Evolutionary conservation across 2,329 filamentous ascomycete species (phyloP), one percentile per base, ranked within the genome.

Genomic region (Aspergillus sp.): DNA sequence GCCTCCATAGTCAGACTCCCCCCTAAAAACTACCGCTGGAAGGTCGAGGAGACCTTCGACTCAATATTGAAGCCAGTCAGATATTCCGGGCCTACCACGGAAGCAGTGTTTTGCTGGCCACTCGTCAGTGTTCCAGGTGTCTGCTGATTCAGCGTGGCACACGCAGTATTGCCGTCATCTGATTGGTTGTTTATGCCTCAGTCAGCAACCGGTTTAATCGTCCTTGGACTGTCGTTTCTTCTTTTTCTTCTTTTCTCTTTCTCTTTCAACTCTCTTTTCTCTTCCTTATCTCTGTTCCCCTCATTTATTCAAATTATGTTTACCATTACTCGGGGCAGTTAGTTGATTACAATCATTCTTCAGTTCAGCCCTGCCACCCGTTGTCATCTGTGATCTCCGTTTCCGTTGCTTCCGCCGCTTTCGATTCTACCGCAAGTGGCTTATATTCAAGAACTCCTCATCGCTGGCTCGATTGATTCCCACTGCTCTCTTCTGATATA

Each of bases 391-490:
- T 7, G 15, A 39, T 39, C 15, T 39, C 37, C 37, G 37, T 39
- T 39, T 20, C 37, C 37, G 37, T 39, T 37, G 19, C 12, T 19
- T 39, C 19, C 25, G 25, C 37, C 37, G 37, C 37, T 39, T 39
- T 22, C 37, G 9, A 12, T 10, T 12, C 17, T 19, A 20, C 17
- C 37, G 12, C 7, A 39, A 15, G 22, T 19, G 9, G 3, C 17
- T 12, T 22, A 39, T 19, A 20, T 39, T 7, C 15, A 12, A 9
- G 17, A 19, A 37, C 32, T 27, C 7, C 15, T 33, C 32, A 42
- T 53, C 46, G 48, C 53, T 50, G 47, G 46, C 17, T 46, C 47
- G 50, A 52, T 46, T 44, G 15, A 43, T 43, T 17, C 19, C 4
- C 25, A 30, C 25, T 30, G 25, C 25, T 30, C 15, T 7, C 22